phyloP scores from a whole-genome alignment of 192 early-diverging fungal species.

The Coemansia sp. region DNA sequence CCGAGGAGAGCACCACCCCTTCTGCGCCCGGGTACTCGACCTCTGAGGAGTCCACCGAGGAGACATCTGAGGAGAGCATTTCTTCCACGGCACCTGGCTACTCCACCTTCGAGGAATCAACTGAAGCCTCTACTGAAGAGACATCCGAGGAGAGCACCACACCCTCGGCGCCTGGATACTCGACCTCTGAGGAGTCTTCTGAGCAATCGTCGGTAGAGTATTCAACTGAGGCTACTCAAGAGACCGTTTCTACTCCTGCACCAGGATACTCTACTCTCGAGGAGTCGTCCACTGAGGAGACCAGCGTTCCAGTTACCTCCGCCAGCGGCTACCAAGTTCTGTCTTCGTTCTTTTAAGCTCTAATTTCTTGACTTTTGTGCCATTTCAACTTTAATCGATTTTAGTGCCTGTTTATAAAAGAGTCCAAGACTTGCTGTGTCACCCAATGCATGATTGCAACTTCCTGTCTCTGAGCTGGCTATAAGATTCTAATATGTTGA shows the following conservation, averaged over 20 bases:
- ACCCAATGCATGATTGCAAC: no score
- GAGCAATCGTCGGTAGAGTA: constrained; percentile 1
- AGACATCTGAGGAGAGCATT: constrained; percentile 7
- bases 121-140: constrained; percentile 7
- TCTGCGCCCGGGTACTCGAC: constrained; percentile 16
- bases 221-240: constrained; percentile 6
- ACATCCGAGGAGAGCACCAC: constrained; percentile 3
- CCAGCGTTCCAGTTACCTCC: constrained; percentile 18
- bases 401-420: no score
- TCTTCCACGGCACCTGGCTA: no score
- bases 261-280: constrained; percentile 14
- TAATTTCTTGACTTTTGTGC: not conserved
- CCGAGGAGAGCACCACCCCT: not conserved
- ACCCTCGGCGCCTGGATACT: constrained; percentile 6
- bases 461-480: no score
- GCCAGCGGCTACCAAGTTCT: constrained; percentile 24
- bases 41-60: constrained; percentile 9
- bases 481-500: no score
- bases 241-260: not conserved
- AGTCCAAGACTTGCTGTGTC: no score
- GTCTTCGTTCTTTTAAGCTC: constrained; percentile 36
- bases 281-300: constrained; percentile 5
- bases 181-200: not conserved
- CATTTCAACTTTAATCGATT: no score
- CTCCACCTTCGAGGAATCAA: constrained; percentile 10